Base-by-base conservation (phyloP, 169 alveolate genomes). In the Ichthyophthirius multifiliis region DNA sequence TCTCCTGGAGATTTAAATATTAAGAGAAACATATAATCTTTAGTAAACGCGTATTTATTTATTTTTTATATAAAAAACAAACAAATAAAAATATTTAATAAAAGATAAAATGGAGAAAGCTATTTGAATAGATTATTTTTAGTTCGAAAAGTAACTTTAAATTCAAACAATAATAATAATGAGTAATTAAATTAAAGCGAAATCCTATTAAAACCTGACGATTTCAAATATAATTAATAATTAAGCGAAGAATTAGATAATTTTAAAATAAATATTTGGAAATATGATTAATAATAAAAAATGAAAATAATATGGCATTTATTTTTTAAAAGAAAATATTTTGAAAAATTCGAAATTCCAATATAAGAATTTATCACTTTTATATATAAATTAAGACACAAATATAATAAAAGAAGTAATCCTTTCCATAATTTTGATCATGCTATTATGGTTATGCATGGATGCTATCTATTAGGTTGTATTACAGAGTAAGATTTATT, bases 371-470 rank as follows among this genome's bases (percentile, higher is more conserved):
- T 81, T 20, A 48, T 47, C 1, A 71, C 20, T n/a, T 81, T 81
- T 16, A n/a, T 81, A 5, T 64, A 34, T 48, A 71, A 67, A 15
- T 27, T 81, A 23, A 76, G 73, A 73, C 13, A 30, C 34, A 41
- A 71, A 63, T 81, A 81, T 34, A 81, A 81, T 71, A 48, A 65
- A 63, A 73, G 73, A 20, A 32, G 43, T 4, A 81, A 81, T 55
- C 76, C 86, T 16, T 78, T 55, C 35, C 84, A 78, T 27, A 78
- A 78, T 78, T 78, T 43, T 34, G 84, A 78, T 65, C 84, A 78
- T 43, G 84, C 78, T 43, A 27, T 78, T 0, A 55, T 55, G 32
- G 84, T 74, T 34, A 78, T 55, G 71, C 71, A 55, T 6, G 71
- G 27, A 0, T 55, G 71, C 18, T 55, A 15, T 23, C 23, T 55